These are phyloP conservation scores for Trichoderma virens DNA, from an alignment of 495 filamentous ascomycete genomes.

Conservation along the genomic window DNA sequence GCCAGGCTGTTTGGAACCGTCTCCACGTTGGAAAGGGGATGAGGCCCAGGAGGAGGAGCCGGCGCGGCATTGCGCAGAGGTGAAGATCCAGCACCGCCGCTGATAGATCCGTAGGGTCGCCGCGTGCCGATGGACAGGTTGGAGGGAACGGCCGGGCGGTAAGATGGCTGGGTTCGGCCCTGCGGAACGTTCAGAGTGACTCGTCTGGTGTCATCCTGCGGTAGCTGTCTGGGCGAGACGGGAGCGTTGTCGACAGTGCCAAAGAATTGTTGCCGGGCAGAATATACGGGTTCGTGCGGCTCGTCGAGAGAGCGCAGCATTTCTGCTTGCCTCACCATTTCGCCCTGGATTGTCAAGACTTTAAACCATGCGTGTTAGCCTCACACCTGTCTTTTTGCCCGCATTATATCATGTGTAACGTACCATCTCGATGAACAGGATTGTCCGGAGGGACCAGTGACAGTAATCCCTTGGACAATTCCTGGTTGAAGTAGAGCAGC, in stretches of 20 bases:
- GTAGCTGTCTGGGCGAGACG: constrained; percentile 83
- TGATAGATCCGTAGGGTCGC: constrained; percentile 71
- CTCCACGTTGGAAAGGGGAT: constrained; percentile 67
- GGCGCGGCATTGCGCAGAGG: constrained; percentile 63
- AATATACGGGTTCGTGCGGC: constrained; percentile 65
- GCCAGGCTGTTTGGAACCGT: constrained; percentile 65
- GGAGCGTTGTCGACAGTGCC: constrained; percentile 71
- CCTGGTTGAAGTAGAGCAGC: constrained; percentile 59
- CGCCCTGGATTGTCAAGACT: constrained; percentile 76
- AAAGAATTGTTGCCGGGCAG: constrained; percentile 70
- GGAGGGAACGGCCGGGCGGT: constrained; percentile 71
- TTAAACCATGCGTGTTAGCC: constrained; percentile 18
- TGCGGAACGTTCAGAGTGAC: constrained; percentile 46
- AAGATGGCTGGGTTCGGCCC: constrained; percentile 39
- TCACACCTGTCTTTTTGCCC: background rate
- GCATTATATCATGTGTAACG: constrained; percentile 23
- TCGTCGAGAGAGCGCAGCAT: constrained; percentile 60
- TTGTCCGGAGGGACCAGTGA: constrained; percentile 59
- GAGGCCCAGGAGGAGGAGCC: constrained; percentile 58
- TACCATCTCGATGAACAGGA: constrained; percentile 55
- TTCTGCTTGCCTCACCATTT: constrained; percentile 80
- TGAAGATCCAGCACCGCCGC: constrained; percentile 47
- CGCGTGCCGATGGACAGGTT: constrained; percentile 71
- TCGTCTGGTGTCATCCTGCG: constrained; percentile 77
- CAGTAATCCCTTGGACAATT: constrained; percentile 64